Evolutionary conservation across 129 eudicot genomes (phyloP), one percentile per base, ranked within the genome.

Genomic region (Gnaphalium uliginosum): DNA sequence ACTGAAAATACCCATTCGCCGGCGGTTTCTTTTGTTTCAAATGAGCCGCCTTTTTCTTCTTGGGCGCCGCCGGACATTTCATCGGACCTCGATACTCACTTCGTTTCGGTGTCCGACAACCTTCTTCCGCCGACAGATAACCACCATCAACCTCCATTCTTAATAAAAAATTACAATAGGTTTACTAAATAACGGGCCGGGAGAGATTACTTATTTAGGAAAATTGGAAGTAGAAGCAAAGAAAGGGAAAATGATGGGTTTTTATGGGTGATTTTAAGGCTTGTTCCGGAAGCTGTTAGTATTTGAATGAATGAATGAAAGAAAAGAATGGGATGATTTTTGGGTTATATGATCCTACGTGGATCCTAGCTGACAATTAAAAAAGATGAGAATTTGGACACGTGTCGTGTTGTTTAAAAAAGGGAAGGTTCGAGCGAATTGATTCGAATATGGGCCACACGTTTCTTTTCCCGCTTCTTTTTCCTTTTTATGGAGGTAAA

Each of bases 61-160:
- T 85, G 0, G 96, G 96, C 48, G 96, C 85, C 66, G 86, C 85
- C 17, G 96, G 96, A 41, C 96, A 89, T 1, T 76, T 53, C 81
- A 60, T 81, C 26, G 86, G 87, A 48, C 65, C 84, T 51, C 64
- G 48, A 54, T 13, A 33, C 22, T 72, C 80, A 1, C 83, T 51
- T 21, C 79, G 85, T 22, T 75, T 78, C 11, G 96, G 96, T 15
- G 96, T 89, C 75, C 75, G 75, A 75, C 87, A 89, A 19, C 89
- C 91, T 1, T 78, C 86, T 56, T 82, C 87, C 66, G 59, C 69
- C 78, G 69, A 80, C n/a, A 61, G 57, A 35, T 79, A 79, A 64
- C 81, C 78, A 37, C 80, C 78, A 23, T 69, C 80, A 37, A 22
- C 54, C 53, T 83, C 89, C 89, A 86, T 62, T 14, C 29, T 26